phyloP scores from a whole-genome alignment of 257 asterid genomes.

The Osmanthus fragrans region DNA sequence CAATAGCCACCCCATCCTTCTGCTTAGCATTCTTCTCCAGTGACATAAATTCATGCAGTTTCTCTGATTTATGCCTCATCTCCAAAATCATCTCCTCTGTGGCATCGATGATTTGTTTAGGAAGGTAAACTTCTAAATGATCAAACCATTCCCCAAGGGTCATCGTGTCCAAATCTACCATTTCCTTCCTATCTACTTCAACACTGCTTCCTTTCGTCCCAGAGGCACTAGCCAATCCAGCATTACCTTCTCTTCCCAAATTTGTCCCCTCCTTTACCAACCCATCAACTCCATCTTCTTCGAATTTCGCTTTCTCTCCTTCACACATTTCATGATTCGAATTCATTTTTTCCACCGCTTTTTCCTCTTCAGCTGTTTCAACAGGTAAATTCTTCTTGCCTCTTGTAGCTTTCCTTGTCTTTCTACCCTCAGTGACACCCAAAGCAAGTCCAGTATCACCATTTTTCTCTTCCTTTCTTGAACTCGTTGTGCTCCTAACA shows the following conservation, averaged over 20 bases:
- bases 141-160: conserved; percentile 70
- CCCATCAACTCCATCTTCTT: conserved; percentile 20
- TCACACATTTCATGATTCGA: conserved; percentile 16
- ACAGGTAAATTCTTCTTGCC: conserved; percentile 27
- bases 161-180: conserved; percentile 58
- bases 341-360: conserved; percentile 25
- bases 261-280: conserved; percentile 4
- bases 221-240: conserved; percentile 35
- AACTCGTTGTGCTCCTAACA: conserved; percentile 43
- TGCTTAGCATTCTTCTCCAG: conserved; percentile 47
- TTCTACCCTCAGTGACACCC: conserved; percentile 29
- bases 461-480: conserved; percentile 26
- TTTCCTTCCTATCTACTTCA: conserved; percentile 15
- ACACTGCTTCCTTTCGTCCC: conserved; percentile 21
- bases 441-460: conserved; percentile 21
- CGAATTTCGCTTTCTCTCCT: conserved; percentile 15
- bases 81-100: conserved; percentile 63
- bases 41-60: conserved; percentile 50
- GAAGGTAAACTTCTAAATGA: conserved; percentile 49
- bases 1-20: conserved; percentile 18
- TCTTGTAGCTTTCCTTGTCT: conserved; percentile 32
- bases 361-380: conserved; percentile 26
- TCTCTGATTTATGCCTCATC: conserved; percentile 60
- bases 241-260: conserved; percentile 19
- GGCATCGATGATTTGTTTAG: conserved; percentile 58